Base-by-base conservation (phyloP, 2,329 filamentous ascomycete species). In the Thelonectria rubi region DNA sequence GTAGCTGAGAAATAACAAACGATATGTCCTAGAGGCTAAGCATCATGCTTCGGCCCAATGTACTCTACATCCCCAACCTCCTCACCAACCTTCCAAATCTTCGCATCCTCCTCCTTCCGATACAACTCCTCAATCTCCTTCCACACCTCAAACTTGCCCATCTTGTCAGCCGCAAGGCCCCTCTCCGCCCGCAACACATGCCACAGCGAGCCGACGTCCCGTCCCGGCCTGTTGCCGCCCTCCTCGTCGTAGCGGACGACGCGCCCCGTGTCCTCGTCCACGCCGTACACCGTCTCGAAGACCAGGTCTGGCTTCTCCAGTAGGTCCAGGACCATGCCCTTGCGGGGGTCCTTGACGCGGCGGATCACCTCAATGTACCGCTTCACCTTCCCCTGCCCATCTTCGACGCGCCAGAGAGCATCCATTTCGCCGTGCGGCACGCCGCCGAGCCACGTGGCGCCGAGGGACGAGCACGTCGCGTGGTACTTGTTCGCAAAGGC, bases 381-480 rank as follows among this genome's bases (percentile, higher is more conserved):
- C 49, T 40, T 32, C 9, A 58, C 15, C 3, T 18, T 30, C 1
- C 40, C 55, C 1, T 24, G 15, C 20, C 15, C 39, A 15, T 53
- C 40, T 14, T 58, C 47, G 8, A 58, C 40, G 5, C 55, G 55
- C 55, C 55, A 58, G 11, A 58, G n/a, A 2, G 55, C 40, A 20
- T 58, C 42, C 8, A 30, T 30, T 30, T 53, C 55, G 15, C 49
- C 55, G 21, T 58, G 53, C 7, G 49, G 55, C 30, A 47, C 55
- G 17, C 49, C 55, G n/a, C 55, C 55, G 9, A 58, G 42, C 55
- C 55, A 58, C 14, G 30, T 32, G n/a, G 49, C 49, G 42, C 55
- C 55, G 11, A 58, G 48, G 30, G 40, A 51, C 10, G 49, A 53
- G 17, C 55, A 58, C 2, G 42, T 53, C 7, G 48, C 14, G 18